Evolutionary conservation across 257 asterid genomes (phyloP).

Genomic region (Pogostemon cablin): DNA sequence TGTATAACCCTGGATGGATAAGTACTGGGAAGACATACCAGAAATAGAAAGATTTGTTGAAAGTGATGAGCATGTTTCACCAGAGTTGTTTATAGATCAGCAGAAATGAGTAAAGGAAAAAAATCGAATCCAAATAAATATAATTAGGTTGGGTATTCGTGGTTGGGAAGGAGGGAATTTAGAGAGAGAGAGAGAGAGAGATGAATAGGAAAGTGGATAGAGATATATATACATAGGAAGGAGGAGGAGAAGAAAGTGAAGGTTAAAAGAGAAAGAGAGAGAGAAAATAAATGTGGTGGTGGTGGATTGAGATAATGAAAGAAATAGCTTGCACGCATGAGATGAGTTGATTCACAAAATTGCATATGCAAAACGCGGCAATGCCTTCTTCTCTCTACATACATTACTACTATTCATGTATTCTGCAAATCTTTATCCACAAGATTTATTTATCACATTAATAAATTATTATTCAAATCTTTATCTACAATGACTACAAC

Average conservation of each 20-base stretch:
- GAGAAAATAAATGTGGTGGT: constrained; percentile 34
- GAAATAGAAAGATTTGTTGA: constrained; percentile 19
- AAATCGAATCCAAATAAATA: background rate
- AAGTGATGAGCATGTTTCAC: constrained; percentile 26
- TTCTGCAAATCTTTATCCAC: constrained; percentile 11
- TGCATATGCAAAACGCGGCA: constrained; percentile 43
- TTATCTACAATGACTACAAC: constrained; percentile 4
- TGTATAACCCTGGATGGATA: background rate
- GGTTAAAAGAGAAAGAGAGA: constrained; percentile 45
- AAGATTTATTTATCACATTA: background rate
- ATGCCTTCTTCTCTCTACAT: constrained; percentile 25
- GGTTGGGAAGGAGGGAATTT: background rate
- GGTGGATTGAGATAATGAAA: constrained; percentile 35
- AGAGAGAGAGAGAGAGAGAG: constrained; percentile 9
- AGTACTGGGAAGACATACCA: constrained; percentile 3
- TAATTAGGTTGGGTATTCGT: background rate
- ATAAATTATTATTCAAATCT: background rate
- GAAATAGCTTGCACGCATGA: constrained; percentile 56
- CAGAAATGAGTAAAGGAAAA: background rate
- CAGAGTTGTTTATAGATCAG: background rate
- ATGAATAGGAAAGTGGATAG: constrained; percentile 22
- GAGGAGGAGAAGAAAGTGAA: constrained; percentile 52
- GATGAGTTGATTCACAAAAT: constrained; percentile 20
- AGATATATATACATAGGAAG: constrained; percentile 12
- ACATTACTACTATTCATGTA: background rate